Evolutionary conservation across 2,329 filamentous ascomycete genomes (phyloP).

Genomic region (Clonostachys chloroleuca): DNA sequence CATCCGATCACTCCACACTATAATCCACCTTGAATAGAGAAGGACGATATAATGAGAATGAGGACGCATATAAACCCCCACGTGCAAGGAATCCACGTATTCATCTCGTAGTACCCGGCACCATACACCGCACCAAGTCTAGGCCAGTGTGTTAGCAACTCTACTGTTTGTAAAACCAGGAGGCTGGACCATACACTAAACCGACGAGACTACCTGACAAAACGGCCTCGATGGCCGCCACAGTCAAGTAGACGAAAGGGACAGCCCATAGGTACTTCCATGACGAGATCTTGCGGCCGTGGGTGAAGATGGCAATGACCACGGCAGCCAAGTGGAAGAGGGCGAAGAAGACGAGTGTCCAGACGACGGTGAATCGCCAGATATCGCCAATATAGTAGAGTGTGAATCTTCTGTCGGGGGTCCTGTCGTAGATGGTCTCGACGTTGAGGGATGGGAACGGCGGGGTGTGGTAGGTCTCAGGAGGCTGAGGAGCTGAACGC

Average conservation of each 20-base stretch:
- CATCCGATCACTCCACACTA: conserved; percentile 31
- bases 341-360: conserved; percentile 78
- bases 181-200: conserved; percentile 56
- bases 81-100: conserved; percentile 87
- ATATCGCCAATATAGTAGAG: conserved; percentile 75
- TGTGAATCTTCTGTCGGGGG: conserved; percentile 39
- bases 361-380: conserved; percentile 82
- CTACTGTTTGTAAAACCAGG: not conserved
- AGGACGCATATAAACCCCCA: conserved; percentile 85
- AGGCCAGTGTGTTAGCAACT: conserved; percentile 6
- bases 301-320: conserved; percentile 67
- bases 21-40: conserved; percentile 86
- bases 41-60: conserved; percentile 79
- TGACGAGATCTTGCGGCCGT: conserved; percentile 52
- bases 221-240: conserved; percentile 72
- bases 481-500: conserved; percentile 9
- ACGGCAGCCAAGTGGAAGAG: conserved; percentile 71
- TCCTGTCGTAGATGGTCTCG: conserved; percentile 46
- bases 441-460: conserved; percentile 80
- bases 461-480: conserved; percentile 58
- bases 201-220: conserved; percentile 80
- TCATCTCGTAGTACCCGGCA: conserved; percentile 83
- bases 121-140: conserved; percentile 78
- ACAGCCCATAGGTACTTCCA: conserved; percentile 67
- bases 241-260: conserved; percentile 64